Evolutionary conservation across 768 basidiomycete species (phyloP), one percentile per base, ranked within the genome.

Genomic region (Sistotremastrum suecicum): DNA sequence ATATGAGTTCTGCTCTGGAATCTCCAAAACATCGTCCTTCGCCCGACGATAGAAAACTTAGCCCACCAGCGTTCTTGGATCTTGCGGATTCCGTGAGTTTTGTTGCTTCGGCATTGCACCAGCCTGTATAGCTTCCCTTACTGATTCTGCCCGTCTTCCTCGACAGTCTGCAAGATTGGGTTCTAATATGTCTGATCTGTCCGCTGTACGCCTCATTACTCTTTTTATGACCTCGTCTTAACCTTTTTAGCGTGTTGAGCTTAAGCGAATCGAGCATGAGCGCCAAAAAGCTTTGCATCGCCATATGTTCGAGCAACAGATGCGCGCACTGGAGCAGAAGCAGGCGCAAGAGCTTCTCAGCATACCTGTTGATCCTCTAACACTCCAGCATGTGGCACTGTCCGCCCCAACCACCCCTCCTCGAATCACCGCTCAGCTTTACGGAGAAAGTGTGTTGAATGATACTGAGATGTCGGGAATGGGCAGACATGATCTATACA

Each of bases 251-350:
- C 84, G 86, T 55, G 81, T 90, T 50, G 88, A 92, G 60, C 70
- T 89, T 58, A 95, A 91, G 61, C 83, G 90, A 54, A 66, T 85
- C 52, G 81, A 91, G 62, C 89, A 97, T 58, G 90, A 95, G 63
- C 80, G 86, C 43, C 87, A 91, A 64, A 87, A 91, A 50, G 67
- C 67, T 36, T 60, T 86, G 38, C 91, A 94, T 60, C 81, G 90
- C 59, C 83, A 80, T 63, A 65, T 87, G 56, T 98, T 97, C 62
- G 92, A 98, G 64, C 88, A 94, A 56, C 90, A 95, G 66, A 95
- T 95, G 92, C 82, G 83, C 46, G 79, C 73, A 45, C 74, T 98
- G 52, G 91, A 97, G 66, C 81, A 83, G 52, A 81, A 89, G 61
- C 92, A 98, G 64, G 80, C 78, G 8, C 81, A 84, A 52, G 86